These are phyloP conservation scores for Serendipita vermifera DNA, from an alignment of 768 basidiomycete species.

Conservation along the genomic window DNA sequence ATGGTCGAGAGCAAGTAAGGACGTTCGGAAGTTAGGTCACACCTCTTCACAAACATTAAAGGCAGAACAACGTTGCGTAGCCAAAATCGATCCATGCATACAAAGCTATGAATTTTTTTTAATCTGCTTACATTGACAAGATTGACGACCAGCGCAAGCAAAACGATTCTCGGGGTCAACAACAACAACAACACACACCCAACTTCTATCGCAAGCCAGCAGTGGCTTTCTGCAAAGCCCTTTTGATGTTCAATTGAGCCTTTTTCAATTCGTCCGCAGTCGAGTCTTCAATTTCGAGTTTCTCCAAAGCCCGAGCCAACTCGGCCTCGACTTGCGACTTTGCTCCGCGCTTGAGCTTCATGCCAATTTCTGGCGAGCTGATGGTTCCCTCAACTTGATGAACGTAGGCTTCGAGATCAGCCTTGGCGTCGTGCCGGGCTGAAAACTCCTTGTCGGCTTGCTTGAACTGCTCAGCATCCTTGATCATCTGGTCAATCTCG, in stretches of 20 bases:
- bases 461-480: constrained; percentile 97
- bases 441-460: constrained; percentile 96
- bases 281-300: constrained; percentile 94
- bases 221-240: constrained; percentile 95
- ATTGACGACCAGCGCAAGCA: too few relatives aligned
- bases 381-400: constrained; percentile 95
- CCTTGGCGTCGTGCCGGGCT: constrained; percentile 93
- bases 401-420: constrained; percentile 94
- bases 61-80: too few relatives aligned
- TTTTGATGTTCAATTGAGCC: constrained; percentile 88
- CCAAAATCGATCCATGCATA: too few relatives aligned
- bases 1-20: too few relatives aligned
- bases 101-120: too few relatives aligned
- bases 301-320: constrained; percentile 95
- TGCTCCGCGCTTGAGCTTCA: constrained; percentile 97
- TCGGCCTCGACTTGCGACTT: constrained; percentile 91
- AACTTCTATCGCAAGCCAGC: constrained; percentile 62
- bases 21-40: too few relatives aligned
- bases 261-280: constrained; percentile 90
- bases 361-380: constrained; percentile 89
- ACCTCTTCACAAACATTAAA: too few relatives aligned
- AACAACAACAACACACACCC: too few relatives aligned
- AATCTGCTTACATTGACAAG: too few relatives aligned
- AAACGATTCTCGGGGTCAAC: too few relatives aligned
- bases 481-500: constrained; percentile 99